phyloP scores from a whole-genome alignment of 2,329 filamentous ascomycete genomes.

The Neopestalotiopsis sp. region DNA sequence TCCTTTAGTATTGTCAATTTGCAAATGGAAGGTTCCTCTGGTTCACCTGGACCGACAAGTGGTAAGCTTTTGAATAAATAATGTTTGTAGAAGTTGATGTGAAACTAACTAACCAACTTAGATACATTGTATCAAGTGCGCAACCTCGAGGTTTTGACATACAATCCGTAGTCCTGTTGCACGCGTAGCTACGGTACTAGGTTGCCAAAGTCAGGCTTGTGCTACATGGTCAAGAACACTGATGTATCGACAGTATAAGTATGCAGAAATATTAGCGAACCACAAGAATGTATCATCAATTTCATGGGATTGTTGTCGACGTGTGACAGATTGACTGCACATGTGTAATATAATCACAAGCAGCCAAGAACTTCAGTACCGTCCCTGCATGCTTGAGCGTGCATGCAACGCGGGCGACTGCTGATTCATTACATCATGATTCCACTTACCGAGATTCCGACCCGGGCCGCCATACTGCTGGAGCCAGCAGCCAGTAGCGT shows the following conservation, averaged over 20 bases:
- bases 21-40: constrained; percentile 52
- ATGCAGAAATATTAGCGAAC: too few species aligned
- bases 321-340: neutral
- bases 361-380: too few species aligned
- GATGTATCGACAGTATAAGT: too few species aligned
- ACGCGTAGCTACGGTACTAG: neutral
- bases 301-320: neutral
- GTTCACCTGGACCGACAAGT: constrained; percentile 42
- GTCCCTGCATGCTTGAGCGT: neutral
- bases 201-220: too few species aligned
- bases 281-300: too few species aligned
- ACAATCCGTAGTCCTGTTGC: constrained; percentile 29
- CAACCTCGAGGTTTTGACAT: constrained; percentile 34
- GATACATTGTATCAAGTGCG: constrained; percentile 35
- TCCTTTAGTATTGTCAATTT: constrained; percentile 46
- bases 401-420: neutral
- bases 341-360: neutral
- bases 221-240: neutral
- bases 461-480: neutral
- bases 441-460: constrained; percentile 6
- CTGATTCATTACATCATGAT: neutral
- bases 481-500: neutral
- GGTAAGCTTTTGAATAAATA: neutral
- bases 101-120: constrained; percentile 17
- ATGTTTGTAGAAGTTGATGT: neutral